Conservation (phyloP, 352 stramenopile genomes). For the Globisporangium splendens region DNA sequence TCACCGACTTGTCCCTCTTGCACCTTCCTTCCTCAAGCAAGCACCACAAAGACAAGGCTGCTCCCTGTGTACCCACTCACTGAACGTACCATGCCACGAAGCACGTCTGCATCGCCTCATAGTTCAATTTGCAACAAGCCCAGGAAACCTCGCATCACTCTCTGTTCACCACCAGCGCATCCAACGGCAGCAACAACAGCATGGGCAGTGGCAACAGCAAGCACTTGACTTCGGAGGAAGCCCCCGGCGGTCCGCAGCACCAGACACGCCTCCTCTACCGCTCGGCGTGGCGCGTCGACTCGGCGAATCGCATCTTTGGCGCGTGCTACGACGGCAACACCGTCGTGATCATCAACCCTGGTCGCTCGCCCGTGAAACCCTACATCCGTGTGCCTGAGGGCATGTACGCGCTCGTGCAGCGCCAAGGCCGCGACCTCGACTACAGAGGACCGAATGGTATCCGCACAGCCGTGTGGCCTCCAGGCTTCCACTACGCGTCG, state of each 20-base stretch:
- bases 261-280: constrained; percentile 67
- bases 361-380: constrained; percentile 49
- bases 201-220: background rate
- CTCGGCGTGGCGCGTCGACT: constrained; percentile 55
- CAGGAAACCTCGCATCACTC: no score
- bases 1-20: no score
- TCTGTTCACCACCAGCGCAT: no score
- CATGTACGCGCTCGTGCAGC: constrained; percentile 87
- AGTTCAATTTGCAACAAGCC: no score
- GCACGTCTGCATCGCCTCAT: no score
- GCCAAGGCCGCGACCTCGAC: constrained; percentile 75
- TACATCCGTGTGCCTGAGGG: constrained; percentile 88
- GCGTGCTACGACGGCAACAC: constrained; percentile 79
- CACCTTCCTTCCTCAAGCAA: no score
- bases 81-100: no score
- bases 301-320: constrained; percentile 70
- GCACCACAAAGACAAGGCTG: no score
- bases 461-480: constrained; percentile 58
- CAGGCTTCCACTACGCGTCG: constrained; percentile 72
- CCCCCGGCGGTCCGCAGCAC: constrained; percentile 14
- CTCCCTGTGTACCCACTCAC: no score
- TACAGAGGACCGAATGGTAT: constrained; percentile 41
- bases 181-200: no score
- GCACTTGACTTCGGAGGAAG: no score
- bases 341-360: constrained; percentile 75